Conservation (phyloP, 1,139 yeast species). For the Zygoascus meyerae region DNA sequence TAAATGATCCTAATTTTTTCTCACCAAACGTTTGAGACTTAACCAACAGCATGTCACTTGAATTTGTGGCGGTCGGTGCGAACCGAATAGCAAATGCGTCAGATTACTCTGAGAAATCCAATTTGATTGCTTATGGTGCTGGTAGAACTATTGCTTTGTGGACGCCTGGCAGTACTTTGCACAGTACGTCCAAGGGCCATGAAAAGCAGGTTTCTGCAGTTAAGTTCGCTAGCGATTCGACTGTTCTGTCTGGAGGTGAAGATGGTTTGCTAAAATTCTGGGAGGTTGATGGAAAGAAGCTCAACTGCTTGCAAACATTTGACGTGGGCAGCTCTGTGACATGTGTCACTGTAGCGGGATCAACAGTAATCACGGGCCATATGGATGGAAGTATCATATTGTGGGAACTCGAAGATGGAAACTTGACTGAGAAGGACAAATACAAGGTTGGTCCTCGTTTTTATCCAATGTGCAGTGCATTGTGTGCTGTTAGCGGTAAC, state of each 20-base stretch:
- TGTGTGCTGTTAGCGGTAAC: conserved; percentile 34
- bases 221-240: conserved; percentile 24
- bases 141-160: conserved; percentile 68
- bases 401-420: conserved; percentile 37
- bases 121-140: conserved; percentile 70
- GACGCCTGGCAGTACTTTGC: conserved; percentile 50
- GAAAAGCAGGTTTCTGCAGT: conserved; percentile 30
- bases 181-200: conserved; percentile 30
- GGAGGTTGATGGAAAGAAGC: conserved; percentile 33
- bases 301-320: not conserved
- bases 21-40: not conserved
- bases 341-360: conserved; percentile 36
- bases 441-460: conserved; percentile 39
- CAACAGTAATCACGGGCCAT: conserved; percentile 1
- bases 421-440: not conserved
- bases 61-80: conserved; percentile 69
- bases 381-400: conserved; percentile 47
- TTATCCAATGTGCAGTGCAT: conserved; percentile 59
- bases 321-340: conserved; percentile 41
- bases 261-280: conserved; percentile 61
- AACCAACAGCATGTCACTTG: not conserved
- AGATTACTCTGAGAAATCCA: conserved; percentile 43
- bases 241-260: conserved; percentile 58
- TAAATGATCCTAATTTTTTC: not conserved
- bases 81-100: conserved; percentile 67